Evolutionary conservation across 768 basidiomycete species (phyloP).

Genomic region (Arthromyces matolae): DNA sequence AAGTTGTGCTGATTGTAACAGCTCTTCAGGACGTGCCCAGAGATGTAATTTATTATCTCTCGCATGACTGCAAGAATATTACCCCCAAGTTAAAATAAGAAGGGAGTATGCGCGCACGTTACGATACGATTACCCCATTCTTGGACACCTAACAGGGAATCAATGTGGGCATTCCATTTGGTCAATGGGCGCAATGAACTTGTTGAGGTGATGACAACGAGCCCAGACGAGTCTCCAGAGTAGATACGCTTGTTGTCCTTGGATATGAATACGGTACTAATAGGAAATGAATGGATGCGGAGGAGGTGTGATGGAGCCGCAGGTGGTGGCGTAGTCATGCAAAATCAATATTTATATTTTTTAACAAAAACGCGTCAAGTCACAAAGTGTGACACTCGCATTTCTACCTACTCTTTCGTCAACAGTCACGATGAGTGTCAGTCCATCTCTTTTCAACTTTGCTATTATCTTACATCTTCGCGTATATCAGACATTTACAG

Average conservation of each 20-base stretch:
- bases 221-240: conserved; percentile 80
- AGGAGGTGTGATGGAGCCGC: conserved; percentile 71
- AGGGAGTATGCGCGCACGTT: conserved; percentile 55
- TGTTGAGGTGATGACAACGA: conserved; percentile 74
- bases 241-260: conserved; percentile 76
- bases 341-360: too few relatives aligned
- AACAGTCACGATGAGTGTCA: conserved; percentile 21
- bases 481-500: conserved; percentile 42
- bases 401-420: conserved; percentile 4
- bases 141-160: conserved; percentile 72
- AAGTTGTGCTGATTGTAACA: conserved; percentile 38
- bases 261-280: conserved; percentile 62
- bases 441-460: conserved; percentile 7
- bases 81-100: not conserved
- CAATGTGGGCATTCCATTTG: conserved; percentile 76
- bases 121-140: conserved; percentile 67
- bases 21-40: conserved; percentile 54
- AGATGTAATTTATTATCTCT: conserved; percentile 84
- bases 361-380: conserved; percentile 19
- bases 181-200: conserved; percentile 68
- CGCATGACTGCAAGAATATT: conserved; percentile 54
- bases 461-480: not conserved
- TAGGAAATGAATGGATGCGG: conserved; percentile 63
- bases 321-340: conserved; percentile 26
- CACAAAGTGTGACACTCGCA: conserved; percentile 18